A percentile compares a stretch with the other conserved stretches of the same genome.
Evolutionary conservation across 805 yeast genomes (phyloP).

Genomic region (Pichia scutulata): DNA sequence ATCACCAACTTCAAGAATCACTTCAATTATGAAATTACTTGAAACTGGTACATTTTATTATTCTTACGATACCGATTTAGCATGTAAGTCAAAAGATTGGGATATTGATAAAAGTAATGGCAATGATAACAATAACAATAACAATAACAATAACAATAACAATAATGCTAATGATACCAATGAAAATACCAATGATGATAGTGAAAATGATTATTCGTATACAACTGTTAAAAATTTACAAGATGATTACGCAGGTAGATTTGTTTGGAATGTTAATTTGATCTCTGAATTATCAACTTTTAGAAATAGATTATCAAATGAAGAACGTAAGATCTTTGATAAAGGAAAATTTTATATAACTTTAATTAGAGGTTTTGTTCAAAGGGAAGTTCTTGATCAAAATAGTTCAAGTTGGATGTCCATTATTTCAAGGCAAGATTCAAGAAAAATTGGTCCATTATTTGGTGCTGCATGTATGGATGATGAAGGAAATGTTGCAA

Average conservation of each 20-base stretch:
- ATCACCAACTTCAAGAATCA: slow-evolving; percentile 16
- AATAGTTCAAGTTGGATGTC: slow-evolving; percentile 26
- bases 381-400: slow-evolving; percentile 29
- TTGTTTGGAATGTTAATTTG: slow-evolving; percentile 47
- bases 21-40: slow-evolving; percentile 32
- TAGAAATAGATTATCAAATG: slow-evolving; percentile 33
- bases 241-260: slow-evolving; percentile 38
- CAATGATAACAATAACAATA: not conserved
- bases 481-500: slow-evolving; percentile 55
- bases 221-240: slow-evolving; percentile 13
- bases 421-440: slow-evolving; percentile 44
- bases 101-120: slow-evolving; percentile 21
- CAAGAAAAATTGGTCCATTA: slow-evolving; percentile 38
- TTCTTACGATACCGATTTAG: slow-evolving; percentile 39
- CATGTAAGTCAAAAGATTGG: slow-evolving; percentile 38
- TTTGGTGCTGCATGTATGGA: slow-evolving; percentile 55
- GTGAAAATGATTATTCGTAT: not conserved
- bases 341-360: slow-evolving; percentile 39
- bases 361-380: slow-evolving; percentile 44
- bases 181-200: slow-evolving; percentile 30
- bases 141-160: no score
- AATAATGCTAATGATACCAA: slow-evolving; percentile 24
- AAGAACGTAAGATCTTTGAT: slow-evolving; percentile 38
- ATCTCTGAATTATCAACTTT: slow-evolving; percentile 38
- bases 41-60: slow-evolving; percentile 43